Evolutionary conservation across 2,329 filamentous ascomycete species (phyloP), one percentile per base, ranked within the genome.

Genomic region (Fusarium sp.): DNA sequence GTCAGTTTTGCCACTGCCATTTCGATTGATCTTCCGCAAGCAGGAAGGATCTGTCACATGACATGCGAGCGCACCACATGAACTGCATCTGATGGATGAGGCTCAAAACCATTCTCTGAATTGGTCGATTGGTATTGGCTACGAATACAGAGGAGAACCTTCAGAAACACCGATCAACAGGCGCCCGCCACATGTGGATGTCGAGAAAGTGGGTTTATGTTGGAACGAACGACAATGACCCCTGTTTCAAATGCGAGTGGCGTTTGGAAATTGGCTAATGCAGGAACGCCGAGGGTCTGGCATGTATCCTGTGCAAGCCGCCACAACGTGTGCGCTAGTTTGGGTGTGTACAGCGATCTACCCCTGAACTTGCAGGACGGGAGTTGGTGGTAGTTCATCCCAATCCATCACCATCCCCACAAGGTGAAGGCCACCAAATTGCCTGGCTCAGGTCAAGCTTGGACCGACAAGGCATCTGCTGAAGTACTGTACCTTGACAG

Each of bases 201-300:
- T 30, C 53, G 51, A 65, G 60, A 51, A 51, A 60, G 45, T 46
- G 65, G 57, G 43, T 59, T 57, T 57, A 53, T 41, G 63, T 52
- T 58, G 65, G 63, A 61, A 65, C 61, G 56, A 61, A 55, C 53
- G 65, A 64, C 65, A 65, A 54, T 32, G 23, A 66, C 72, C 69
- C 69, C 65, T 75, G 74, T 75, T 76, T 75, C 72, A 75, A 67
- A 62, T 55, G 53, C 41, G 51, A 66, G 67, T 68, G 58, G 70
- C 49, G 48, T 60, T 68, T 65, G 67, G 53, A 70, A 72, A 62
- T 69, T 68, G 55, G 68, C 74, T 75, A 75, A 75, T 75, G 74
- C 73, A 75, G 74, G 74, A 72, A 75, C 74, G 45, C 54, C 66
- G 60, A 62, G 66, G 66, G 68, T 58, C 68, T 65, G 62, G n/a